Percentiles rank a stretch among this genome's conserved stretches.
Evolutionary conservation across 805 yeast species (phyloP).

Genomic region (Metschnikowia similis): DNA sequence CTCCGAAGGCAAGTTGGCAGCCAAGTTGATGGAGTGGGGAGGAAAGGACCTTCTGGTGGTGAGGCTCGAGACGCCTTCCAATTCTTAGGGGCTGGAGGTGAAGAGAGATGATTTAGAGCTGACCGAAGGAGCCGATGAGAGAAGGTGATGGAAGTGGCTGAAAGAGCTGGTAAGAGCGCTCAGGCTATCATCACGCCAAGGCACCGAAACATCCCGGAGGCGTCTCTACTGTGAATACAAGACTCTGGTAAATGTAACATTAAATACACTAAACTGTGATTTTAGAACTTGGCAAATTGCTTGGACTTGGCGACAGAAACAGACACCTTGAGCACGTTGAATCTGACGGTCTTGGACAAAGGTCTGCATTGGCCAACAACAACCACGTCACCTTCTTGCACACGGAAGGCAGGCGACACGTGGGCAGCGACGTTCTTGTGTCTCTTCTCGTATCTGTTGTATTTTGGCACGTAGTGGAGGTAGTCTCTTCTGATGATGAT

Average conservation of each 20-base stretch:
- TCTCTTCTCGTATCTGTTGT: conserved; percentile 99
- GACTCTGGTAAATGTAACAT: conserved; percentile 19
- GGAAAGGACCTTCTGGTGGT: conserved; percentile 45
- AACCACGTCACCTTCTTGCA: conserved; percentile 96
- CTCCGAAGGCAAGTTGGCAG: conserved; percentile 49
- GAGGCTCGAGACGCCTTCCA: conserved; percentile 56
- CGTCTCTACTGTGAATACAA: not conserved
- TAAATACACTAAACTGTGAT: conserved; percentile 16
- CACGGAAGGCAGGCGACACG: conserved; percentile 99
- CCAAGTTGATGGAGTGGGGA: conserved; percentile 60
- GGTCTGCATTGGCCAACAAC: conserved; percentile 99
- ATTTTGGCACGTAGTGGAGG: conserved; percentile 99
- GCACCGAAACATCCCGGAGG: too few relatives aligned
- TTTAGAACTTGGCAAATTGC: conserved; percentile 95
- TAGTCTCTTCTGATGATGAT: conserved; percentile 99
- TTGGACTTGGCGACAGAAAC: conserved; percentile 84
- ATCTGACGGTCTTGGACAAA: conserved; percentile 98
- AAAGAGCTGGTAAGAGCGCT: not conserved
- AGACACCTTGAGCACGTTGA: conserved; percentile 96
- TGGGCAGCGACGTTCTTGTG: conserved; percentile 99
- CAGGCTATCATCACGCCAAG: not conserved
- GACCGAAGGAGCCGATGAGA: too few relatives aligned
- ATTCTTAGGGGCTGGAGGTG: conserved; percentile 22
- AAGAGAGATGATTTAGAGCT: too few relatives aligned
- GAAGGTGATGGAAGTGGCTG: too few relatives aligned